phyloP scores from a whole-genome alignment of 495 filamentous ascomycete species.

The Neurospora sp. region DNA sequence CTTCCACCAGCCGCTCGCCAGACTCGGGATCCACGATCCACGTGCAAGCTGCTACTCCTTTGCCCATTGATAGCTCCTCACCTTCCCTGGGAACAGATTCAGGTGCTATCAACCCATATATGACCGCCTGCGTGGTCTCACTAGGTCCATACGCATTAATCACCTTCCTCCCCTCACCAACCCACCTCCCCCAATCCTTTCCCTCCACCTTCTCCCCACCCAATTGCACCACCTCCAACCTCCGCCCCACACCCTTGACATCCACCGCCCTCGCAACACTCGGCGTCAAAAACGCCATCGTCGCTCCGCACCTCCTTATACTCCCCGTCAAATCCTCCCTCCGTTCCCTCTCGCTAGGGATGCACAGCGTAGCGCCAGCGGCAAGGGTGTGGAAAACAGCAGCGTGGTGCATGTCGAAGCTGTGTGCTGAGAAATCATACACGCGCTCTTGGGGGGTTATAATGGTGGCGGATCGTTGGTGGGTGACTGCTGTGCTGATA shows the following conservation, averaged over 20 bases:
- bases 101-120: too few species aligned
- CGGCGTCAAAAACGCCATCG: conserved; percentile 32
- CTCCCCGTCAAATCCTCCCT: conserved; percentile 18
- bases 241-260: background rate
- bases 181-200: background rate
- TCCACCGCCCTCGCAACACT: conserved; percentile 30
- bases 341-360: conserved; percentile 25
- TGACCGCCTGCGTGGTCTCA: conserved; percentile 19
- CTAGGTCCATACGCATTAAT: conserved; percentile 36
- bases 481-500: conserved; percentile 27
- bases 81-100: too few species aligned
- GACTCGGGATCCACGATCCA: conserved; percentile 52
- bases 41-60: conserved; percentile 4
- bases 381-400: background rate
- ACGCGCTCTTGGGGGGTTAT: conserved; percentile 33
- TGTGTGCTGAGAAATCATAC: conserved; percentile 52
- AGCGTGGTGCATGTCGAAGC: conserved; percentile 51
- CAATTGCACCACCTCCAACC: conserved; percentile 22
- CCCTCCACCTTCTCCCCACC: conserved; percentile 23
- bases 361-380: conserved; percentile 10
- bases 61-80: background rate
- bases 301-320: conserved; percentile 17
- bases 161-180: background rate
- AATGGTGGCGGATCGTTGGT: conserved; percentile 30
- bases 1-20: conserved; percentile 47